Percentiles rank a stretch among this genome's conserved stretches.
Evolutionary conservation across 2,329 filamentous ascomycete species (phyloP).

Genomic region (Knufia petricola): DNA sequence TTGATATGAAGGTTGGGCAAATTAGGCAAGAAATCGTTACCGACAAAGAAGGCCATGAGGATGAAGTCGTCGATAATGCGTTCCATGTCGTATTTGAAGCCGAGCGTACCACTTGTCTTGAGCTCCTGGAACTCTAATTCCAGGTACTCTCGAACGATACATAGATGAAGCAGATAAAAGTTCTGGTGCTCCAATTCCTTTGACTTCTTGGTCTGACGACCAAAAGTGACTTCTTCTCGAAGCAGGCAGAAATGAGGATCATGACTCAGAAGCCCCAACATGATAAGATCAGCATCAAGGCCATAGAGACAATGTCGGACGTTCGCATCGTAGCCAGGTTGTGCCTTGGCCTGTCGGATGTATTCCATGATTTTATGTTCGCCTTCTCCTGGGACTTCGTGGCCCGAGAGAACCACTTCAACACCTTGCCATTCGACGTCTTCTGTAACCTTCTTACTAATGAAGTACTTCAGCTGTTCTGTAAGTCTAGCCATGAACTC

Average conservation of each 20-base stretch:
- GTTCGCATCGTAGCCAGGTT: slow-evolving; percentile 85
- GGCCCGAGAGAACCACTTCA: slow-evolving; percentile 89
- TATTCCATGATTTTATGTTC: slow-evolving; percentile 99
- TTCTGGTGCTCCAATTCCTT: slow-evolving; percentile 98
- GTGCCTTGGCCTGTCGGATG: slow-evolving; percentile 92
- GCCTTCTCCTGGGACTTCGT: slow-evolving; percentile 94
- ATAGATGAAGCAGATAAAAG: slow-evolving; percentile 94
- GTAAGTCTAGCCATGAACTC: slow-evolving; percentile 97
- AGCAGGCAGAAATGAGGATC: slow-evolving; percentile 97
- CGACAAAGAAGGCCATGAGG: slow-evolving; percentile 98
- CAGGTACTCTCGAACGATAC: slow-evolving; percentile 93
- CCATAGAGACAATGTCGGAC: slow-evolving; percentile 95
- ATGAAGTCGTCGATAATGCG: slow-evolving; percentile 98
- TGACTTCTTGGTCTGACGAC: slow-evolving; percentile 77
- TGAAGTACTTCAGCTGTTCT: slow-evolving; percentile 89
- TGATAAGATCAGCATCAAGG: slow-evolving; percentile 93
- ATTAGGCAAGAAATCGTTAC: slow-evolving; percentile 97
- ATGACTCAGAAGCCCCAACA: slow-evolving; percentile 93
- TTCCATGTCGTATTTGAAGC: slow-evolving; percentile 84
- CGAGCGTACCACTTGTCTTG: slow-evolving; percentile 59
- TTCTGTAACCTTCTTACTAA: slow-evolving; percentile 97
- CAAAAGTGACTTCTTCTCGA: slow-evolving; percentile 96
- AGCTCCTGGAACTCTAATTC: slow-evolving; percentile 95
- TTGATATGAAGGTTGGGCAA: slow-evolving; percentile 95
- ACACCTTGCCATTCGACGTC: slow-evolving; percentile 96